Evolutionary conservation across 768 basidiomycete species (phyloP), one percentile per base, ranked within the genome.

Genomic region (Neoboletus subvelutipes): DNA sequence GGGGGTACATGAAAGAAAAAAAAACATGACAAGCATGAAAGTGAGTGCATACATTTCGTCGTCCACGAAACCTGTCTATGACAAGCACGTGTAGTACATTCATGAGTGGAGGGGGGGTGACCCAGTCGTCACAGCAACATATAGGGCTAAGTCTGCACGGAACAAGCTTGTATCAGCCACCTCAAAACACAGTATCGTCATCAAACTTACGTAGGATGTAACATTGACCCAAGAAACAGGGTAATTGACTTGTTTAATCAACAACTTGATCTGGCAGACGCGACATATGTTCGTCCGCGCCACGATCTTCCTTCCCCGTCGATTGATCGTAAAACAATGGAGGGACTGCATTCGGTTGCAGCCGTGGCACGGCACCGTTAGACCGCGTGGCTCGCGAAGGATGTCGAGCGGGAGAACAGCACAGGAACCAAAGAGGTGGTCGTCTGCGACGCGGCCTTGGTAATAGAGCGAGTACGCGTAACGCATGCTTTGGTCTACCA

Each of bases 331-430:
- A n/a, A 64, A 71, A 41, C 70, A 71, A 29, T 55, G 45, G 37
- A 71, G 59, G n/a, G 70, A 71, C 62, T 66, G 64, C 70, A 66
- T 55, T 0, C 70, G 58, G 26, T 63, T 45, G 45, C 70, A 71
- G 24, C 70, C 70, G 0, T 59, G 55, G 33, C 70, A 71, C 4
- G 52, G 62, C 5, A 70, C 62, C 1, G 59, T 58, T 48, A 63
- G 51, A 33, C 70, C 70, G 1, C 50, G 58, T 6, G 70, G 68
- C 46, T 70, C 70, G 15, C 53, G 37, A 20, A 71, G 63, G 24
- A 71, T 31, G 40, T 71, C 70, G 37, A 71, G 63, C 34, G 63
- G 70, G 15, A 71, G 59, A 5, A 71, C 39, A 12, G 63, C 39
- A 15, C 29, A 62, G 0, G 68, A 64, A 0, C 63, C 54, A 55